A percentile compares a stretch with the other conserved stretches of the same genome.
Conservation (phyloP, 768 basidiomycete genomes). For the Boletus rubescentipes region DNA sequence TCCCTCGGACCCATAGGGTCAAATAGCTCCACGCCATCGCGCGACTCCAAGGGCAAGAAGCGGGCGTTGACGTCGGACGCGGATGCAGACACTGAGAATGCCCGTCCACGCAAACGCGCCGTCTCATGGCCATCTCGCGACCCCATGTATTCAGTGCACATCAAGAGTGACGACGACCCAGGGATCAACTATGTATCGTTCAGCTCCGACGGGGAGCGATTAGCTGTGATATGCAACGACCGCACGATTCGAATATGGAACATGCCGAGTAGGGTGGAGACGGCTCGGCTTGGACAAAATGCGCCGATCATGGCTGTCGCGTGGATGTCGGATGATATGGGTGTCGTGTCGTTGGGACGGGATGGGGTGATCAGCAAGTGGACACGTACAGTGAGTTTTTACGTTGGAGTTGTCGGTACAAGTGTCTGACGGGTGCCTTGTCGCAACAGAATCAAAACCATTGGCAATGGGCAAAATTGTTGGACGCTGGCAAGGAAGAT, state of each 20-base stretch:
- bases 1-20: constrained; percentile 17
- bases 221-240: constrained; percentile 64
- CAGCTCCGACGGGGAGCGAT: constrained; percentile 50
- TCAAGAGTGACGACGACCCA: constrained; percentile 49
- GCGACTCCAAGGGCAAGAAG: constrained; percentile 37
- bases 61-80: constrained; percentile 33
- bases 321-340: constrained; percentile 61
- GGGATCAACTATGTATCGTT: constrained; percentile 50
- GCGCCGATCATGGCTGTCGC: constrained; percentile 46
- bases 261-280: constrained; percentile 45
- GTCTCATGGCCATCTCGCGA: constrained; percentile 51
- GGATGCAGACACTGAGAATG: constrained; percentile 24
- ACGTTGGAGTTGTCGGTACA: neutral
- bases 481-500: constrained; percentile 49
- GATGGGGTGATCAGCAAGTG: constrained; percentile 62
- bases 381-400: constrained; percentile 49
- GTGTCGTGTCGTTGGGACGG: constrained; percentile 53
- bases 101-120: constrained; percentile 35
- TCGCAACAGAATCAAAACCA: constrained; percentile 41
- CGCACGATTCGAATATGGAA: constrained; percentile 65
- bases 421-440: neutral
- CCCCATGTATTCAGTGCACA: constrained; percentile 33
- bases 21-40: constrained; percentile 27
- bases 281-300: constrained; percentile 56
- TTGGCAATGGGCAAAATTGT: constrained; percentile 58